Percentiles rank a stretch among this genome's conserved stretches.
Evolutionary conservation across 2,329 filamentous ascomycete genomes (phyloP).

Genomic region (Ophiostoma novo-ulmi): DNA sequence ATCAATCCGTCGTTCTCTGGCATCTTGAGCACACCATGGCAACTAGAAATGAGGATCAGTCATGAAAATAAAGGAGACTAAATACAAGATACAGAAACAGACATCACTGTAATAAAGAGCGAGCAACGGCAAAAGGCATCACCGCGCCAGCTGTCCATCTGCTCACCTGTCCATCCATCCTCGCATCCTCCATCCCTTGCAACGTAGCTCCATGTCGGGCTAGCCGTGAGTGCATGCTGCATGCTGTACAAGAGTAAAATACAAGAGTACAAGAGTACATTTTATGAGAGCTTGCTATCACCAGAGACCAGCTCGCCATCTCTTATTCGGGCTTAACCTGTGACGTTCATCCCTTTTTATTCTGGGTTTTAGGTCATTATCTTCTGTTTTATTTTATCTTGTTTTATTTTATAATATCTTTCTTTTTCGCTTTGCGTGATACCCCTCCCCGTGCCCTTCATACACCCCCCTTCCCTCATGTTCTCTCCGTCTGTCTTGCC

Average conservation of each 20-base stretch:
- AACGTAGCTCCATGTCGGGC: background rate
- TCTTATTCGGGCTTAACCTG: background rate
- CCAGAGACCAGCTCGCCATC: background rate
- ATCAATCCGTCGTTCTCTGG: background rate
- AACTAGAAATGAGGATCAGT: slow-evolving; percentile 19
- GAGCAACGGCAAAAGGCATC: background rate
- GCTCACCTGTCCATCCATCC: background rate
- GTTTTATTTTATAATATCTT: background rate
- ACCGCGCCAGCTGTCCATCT: background rate
- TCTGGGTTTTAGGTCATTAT: background rate
- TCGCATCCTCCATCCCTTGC: background rate
- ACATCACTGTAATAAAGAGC: background rate
- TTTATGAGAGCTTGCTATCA: background rate
- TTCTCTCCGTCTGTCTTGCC: slow-evolving; percentile 1
- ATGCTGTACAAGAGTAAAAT: background rate
- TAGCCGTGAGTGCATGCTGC: slow-evolving; percentile 1
- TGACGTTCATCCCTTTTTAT: background rate
- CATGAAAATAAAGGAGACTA: background rate
- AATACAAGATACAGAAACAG: background rate
- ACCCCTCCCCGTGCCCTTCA: background rate
- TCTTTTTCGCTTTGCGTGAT: background rate
- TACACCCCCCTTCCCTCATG: slow-evolving; percentile 1
- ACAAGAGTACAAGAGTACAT: background rate
- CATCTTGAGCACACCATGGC: slow-evolving; percentile 18
- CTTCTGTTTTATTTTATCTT: background rate